phyloP scores from a whole-genome alignment of 805 yeast genomes.

The Henningerozyma blattae region DNA sequence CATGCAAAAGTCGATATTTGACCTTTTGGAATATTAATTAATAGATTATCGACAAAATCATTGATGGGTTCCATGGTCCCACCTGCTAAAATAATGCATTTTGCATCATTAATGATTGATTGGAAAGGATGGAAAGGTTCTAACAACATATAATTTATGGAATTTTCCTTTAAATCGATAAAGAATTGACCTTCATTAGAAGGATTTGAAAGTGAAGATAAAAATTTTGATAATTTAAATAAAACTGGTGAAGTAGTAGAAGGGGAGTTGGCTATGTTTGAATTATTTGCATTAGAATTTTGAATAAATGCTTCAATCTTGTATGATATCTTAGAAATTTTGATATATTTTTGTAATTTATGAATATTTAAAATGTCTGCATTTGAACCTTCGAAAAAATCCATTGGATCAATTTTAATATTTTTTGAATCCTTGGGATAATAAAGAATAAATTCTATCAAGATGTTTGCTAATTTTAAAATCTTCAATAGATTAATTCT shows the following conservation, averaged over 20 bases:
- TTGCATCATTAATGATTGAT: constrained; percentile 50
- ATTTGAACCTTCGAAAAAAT: constrained; percentile 45
- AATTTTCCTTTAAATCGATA: constrained; percentile 33
- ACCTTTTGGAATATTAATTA: constrained; percentile 39
- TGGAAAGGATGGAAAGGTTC: constrained; percentile 68
- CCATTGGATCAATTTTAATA: constrained; percentile 34
- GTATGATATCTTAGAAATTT: constrained; percentile 64
- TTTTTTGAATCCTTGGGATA: constrained; percentile 28
- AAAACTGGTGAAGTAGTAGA: constrained; percentile 34
- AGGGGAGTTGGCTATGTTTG: constrained; percentile 1
- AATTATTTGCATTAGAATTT: background rate
- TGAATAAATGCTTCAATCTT: constrained; percentile 63
- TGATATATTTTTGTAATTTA: constrained; percentile 51
- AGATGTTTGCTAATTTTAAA: constrained; percentile 39
- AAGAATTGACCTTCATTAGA: constrained; percentile 70
- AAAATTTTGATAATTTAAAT: constrained; percentile 53
- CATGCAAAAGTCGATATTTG: constrained; percentile 51
- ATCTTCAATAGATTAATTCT: constrained; percentile 57
- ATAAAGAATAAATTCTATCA: constrained; percentile 43
- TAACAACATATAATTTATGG: constrained; percentile 56
- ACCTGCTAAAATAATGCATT: constrained; percentile 74
- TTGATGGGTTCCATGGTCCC: constrained; percentile 88
- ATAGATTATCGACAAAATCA: constrained; percentile 56
- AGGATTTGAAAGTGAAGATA: constrained; percentile 58
- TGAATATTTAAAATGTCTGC: constrained; percentile 64